These are phyloP conservation scores for Boletus pseudo-olivaceus DNA, from an alignment of 768 basidiomycete genomes.

Conservation along the genomic window DNA sequence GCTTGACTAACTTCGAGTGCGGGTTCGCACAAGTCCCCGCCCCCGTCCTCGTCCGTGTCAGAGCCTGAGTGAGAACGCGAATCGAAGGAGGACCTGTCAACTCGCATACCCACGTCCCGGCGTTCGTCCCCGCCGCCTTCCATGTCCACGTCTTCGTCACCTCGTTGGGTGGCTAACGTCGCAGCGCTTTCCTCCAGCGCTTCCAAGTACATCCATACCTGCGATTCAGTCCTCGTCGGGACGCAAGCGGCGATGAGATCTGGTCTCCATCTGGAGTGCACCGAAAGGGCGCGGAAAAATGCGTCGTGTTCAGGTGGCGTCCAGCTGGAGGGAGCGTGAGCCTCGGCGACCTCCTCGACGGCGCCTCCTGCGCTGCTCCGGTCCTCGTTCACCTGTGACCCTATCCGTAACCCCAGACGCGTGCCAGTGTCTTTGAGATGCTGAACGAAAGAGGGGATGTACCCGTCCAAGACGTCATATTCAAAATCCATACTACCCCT, in stretches of 20 bases:
- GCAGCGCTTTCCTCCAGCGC: constrained; percentile 37
- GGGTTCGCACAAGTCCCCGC: constrained; percentile 14
- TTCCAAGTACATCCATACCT: constrained; percentile 68
- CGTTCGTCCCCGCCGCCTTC: not conserved
- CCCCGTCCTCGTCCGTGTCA: constrained; percentile 1
- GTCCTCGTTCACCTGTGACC: not conserved
- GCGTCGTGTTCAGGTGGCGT: constrained; percentile 59
- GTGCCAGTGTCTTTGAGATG: constrained; percentile 25
- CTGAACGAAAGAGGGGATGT: constrained; percentile 24
- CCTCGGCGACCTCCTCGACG: not conserved
- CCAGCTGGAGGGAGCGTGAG: constrained; percentile 41
- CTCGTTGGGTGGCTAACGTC: constrained; percentile 12
- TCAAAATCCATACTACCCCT: constrained; percentile 8
- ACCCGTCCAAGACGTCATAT: constrained; percentile 20
- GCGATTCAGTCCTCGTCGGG: constrained; percentile 60
- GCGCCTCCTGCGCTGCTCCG: not conserved
- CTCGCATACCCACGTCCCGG: constrained; percentile 1
- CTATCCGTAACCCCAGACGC: constrained; percentile 13
- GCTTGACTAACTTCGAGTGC: constrained; percentile 37
- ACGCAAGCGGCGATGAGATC: constrained; percentile 72
- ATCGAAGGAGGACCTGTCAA: constrained; percentile 23
- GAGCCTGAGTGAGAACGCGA: constrained; percentile 13
- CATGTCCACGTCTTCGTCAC: constrained; percentile 6
- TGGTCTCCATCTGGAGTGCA: constrained; percentile 68
- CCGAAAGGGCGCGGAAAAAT: constrained; percentile 68